Percentiles rank a stretch among this genome's conserved stretches.
phyloP scores from a whole-genome alignment of 1,284 basidiomycete species.

The Puccinia horiana region DNA sequence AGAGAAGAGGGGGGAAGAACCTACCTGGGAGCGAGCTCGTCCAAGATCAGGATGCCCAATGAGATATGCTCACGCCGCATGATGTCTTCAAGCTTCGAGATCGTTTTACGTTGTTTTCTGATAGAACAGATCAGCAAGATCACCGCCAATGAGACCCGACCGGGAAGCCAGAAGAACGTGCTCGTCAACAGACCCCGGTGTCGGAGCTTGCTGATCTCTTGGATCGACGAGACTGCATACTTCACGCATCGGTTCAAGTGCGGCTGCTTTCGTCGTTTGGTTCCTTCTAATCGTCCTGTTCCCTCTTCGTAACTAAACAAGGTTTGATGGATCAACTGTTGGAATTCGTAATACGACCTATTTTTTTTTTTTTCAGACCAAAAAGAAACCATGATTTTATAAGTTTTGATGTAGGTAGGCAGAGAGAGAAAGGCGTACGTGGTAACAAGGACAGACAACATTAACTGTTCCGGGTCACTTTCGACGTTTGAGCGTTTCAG shows the following conservation, averaged over 20 bases:
- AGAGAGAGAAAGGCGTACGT: background rate
- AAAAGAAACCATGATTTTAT: background rate
- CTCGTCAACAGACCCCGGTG: background rate
- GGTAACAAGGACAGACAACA: constrained; percentile 6
- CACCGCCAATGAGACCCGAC: background rate
- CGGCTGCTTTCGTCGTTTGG: background rate
- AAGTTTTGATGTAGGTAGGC: background rate
- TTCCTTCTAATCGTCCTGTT: background rate
- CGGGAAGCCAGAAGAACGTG: constrained; percentile 11
- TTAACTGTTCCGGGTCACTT: background rate
- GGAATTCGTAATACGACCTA: constrained; percentile 21
- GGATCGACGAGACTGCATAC: constrained; percentile 11
- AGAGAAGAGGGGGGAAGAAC: background rate
- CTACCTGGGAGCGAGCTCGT: constrained; percentile 31
- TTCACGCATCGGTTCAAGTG: background rate
- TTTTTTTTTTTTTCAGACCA: background rate
- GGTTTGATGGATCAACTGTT: constrained; percentile 4
- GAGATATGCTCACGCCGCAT: background rate
- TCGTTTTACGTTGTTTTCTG: background rate
- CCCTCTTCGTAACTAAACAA: background rate
- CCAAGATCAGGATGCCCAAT: constrained; percentile 17
- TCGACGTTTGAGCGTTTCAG: constrained; percentile 15
- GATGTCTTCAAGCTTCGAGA: background rate
- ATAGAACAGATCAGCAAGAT: constrained; percentile 18
- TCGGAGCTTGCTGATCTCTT: constrained; percentile 14